Evolutionary conservation across 2,329 filamentous ascomycete genomes (phyloP), one percentile per base, ranked within the genome.

Genomic region (Beauveria scarabaeidicola): DNA sequence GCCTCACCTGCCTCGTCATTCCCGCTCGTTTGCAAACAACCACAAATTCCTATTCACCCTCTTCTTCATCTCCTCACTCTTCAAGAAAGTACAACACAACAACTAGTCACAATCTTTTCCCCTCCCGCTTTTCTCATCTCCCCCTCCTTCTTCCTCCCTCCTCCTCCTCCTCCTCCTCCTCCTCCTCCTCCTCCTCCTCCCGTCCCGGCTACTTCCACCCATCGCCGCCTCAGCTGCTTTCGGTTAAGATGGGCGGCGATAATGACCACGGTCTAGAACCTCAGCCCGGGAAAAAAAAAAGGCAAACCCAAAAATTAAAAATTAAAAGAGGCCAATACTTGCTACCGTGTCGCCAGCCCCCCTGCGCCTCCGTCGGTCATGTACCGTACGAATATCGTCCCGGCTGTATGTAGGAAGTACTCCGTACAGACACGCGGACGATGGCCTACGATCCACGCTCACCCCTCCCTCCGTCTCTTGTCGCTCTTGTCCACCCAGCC

Each of bases 251-350:
- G 43, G 58, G 58, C 58, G 38, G 23, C 52, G 36, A 52, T 59
- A 53, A 52, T 51, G 43, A 55, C 50, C 46, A 43, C 46, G 58
- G 58, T 60, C 58, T 60, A 54, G 58, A 60, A 60, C 58, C 58
- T 60, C 58, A 55, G 58, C 51, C 58, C 51, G 46, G 23, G 32
- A 51, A 36, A 44, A 51, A 43, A 56, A 50, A 50, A 52, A 36
- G 32, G 32, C 13, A 15, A 36, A 36, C 2, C 11, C 13, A 15
- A 36, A 36, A 36, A 15, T 36, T 36, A 40, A 52, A 40, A 52
- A 40, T 40, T 9, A n/a, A 53, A 27, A 54, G 29, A 40, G 47
- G 43, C 47, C 47, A 44, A 58, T 58, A 58, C 47, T 44, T 52
- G 27, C 9, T 15, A 48, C 43, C 29, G 21, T 41, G 36, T 27